Base-by-base conservation (phyloP, 2,329 filamentous ascomycete genomes). In the Aspergillus sojae region DNA sequence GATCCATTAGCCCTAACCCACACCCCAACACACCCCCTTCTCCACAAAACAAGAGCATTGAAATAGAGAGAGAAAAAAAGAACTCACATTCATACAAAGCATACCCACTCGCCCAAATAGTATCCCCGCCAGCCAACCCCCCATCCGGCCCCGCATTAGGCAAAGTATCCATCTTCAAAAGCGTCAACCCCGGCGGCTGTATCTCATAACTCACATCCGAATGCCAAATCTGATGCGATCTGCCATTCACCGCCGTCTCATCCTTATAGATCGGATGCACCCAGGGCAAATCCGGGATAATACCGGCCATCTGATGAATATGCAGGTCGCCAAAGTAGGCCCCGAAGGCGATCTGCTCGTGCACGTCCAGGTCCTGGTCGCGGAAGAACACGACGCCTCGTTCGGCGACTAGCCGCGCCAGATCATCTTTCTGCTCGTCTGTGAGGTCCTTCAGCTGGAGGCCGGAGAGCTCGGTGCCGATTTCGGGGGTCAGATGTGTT, bases 341-440 rank as follows among this genome's bases (percentile, higher is more conserved):
- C 10, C 69, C 72, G 32, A 85, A 72, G 34, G 74, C 71, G 28
- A 81, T 79, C 39, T 69, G 65, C 46, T 63, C 43, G 14, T 69
- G 60, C 1, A 62, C 62, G 5, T 62, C 62, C 28, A 89, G 68
- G 53, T 79, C 77, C 70, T 88, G 86, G 65, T 88, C 77, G 21
- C 87, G 78, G 72, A 89, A 84, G 45, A 48, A 48, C 71, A 88
- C 88, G 2, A 88, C 86, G 39, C 84, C 86, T 28, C 86, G 75
- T 75, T 89, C 86, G 0, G 86, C 86, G 58, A 88, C 85, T 39
- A 89, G 74, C 2, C 88, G 75, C 0, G 84, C 86, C 2, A 89
- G 79, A 70, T 89, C 86, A 65, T 89, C 85, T 36, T 83, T 84
- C 65, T 83, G 82, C 1, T 73, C 74, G 52, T 83, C 78, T 5